Base-by-base conservation (phyloP, 371 early-diverging fungal species). In the Sporodiniella umbellata region DNA sequence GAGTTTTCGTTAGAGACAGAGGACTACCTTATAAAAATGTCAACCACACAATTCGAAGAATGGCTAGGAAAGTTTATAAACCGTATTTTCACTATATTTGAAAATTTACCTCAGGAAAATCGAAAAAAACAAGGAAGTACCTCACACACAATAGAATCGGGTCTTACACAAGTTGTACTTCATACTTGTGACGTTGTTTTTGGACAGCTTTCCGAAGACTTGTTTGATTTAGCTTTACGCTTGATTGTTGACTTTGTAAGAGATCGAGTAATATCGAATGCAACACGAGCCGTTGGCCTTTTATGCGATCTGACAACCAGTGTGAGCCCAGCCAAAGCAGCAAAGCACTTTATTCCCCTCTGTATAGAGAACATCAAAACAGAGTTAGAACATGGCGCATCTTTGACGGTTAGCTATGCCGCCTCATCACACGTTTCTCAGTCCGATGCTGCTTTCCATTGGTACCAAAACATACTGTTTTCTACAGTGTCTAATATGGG, bases 31-130 rank as follows among this genome's bases (percentile, higher is more conserved):
- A 60, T 83, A 50, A 72, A 86, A 60, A 64, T 78, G 2, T 70
- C 80, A 26, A 93, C 95, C 0, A 85, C 80, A 0, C 84, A 81
- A 45, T 93, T 93, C 65, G 94, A 92, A 48, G 84, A 86, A 25
- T 95, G 93, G 93, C 61, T 92, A n/a, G 78, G 85, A 35, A 84
- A 87, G 58, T 92, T 87, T 49, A 64, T 92, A 61, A 81, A 86
- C n/a, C 72, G 92, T 10, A 75, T 88, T 1, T 90, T 91, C 48
- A 73, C 75, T 11, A 77, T 93, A 52, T 82, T 92, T 64, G 90
- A 90, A 53, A 90, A 90, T 57, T 68, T 89, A 24, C 90, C 92
- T 12, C 83, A 88, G 26, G 65, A 81, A 17, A 72, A 78, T 23
- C 51, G 59, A 11, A 75, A 71, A 31, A 72, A 67, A 23, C 65